A percentile compares a stretch with the other conserved stretches of the same genome.
These are phyloP conservation scores for Entoloma clypeatum DNA, from an alignment of 1,284 basidiomycete species.

Conservation along the genomic window DNA sequence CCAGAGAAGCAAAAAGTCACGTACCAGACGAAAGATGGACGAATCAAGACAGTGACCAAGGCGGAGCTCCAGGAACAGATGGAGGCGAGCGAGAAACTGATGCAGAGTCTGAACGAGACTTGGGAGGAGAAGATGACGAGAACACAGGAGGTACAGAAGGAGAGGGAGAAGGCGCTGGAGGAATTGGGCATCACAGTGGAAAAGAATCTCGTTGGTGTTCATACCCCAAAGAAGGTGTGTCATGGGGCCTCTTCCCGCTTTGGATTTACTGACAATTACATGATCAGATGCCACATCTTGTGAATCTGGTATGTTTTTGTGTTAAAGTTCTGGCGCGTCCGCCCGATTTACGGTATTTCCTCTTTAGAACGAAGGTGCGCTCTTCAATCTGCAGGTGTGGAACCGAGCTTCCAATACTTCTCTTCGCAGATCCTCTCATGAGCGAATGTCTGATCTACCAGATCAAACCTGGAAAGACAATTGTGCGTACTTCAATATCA, in stretches of 20 bases:
- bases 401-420: slow-evolving; percentile 7
- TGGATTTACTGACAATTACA: no score
- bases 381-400: slow-evolving; percentile 8
- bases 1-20: slow-evolving; percentile 95
- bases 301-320: slow-evolving; percentile 78
- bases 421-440: slow-evolving; percentile 73
- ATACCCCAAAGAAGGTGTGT: slow-evolving; percentile 94
- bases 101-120: slow-evolving; percentile 94
- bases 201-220: slow-evolving; percentile 92
- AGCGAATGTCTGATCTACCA: slow-evolving; percentile 94
- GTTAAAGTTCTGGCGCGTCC: no score
- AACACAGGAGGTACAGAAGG: slow-evolving; percentile 93
- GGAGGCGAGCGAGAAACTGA: slow-evolving; percentile 94
- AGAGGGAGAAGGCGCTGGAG: slow-evolving; percentile 95
- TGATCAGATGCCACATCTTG: slow-evolving; percentile 84
- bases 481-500: slow-evolving; percentile 6
- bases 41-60: slow-evolving; percentile 93
- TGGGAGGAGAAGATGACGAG: slow-evolving; percentile 96
- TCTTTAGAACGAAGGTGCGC: slow-evolving; percentile 79
- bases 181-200: slow-evolving; percentile 97
- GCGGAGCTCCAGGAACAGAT: slow-evolving; percentile 96
- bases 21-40: slow-evolving; percentile 91
- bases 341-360: no score
- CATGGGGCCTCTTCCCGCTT: no score
- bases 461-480: slow-evolving; percentile 59